Evolutionary conservation across 768 basidiomycete genomes (phyloP).

Genomic region (Suillus placidus): DNA sequence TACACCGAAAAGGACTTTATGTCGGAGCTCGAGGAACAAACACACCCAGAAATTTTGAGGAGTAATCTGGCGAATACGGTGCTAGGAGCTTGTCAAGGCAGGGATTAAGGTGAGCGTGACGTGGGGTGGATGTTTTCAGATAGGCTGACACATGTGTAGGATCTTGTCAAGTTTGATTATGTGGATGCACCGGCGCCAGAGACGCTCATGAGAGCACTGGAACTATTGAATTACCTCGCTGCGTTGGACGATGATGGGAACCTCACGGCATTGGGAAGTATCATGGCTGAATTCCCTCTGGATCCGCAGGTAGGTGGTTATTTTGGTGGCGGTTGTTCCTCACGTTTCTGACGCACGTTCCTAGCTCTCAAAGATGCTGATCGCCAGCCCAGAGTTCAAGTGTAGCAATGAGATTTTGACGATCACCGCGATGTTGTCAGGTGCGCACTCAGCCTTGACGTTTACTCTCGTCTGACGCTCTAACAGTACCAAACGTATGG

Average conservation of each 20-base stretch:
- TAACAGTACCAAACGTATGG: slow-evolving; percentile 81
- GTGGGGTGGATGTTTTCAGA: slow-evolving; percentile 2
- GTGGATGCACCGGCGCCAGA: slow-evolving; percentile 95
- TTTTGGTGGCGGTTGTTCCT: not conserved
- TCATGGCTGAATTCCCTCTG: slow-evolving; percentile 99
- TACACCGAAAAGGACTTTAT: slow-evolving; percentile 99
- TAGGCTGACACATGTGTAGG: slow-evolving; percentile 36
- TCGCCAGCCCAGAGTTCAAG: slow-evolving; percentile 91
- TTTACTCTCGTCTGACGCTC: slow-evolving; percentile 4
- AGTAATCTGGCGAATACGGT: slow-evolving; percentile 95
- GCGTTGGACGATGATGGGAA: slow-evolving; percentile 95
- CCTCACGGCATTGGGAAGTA: slow-evolving; percentile 79
- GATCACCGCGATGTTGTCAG: slow-evolving; percentile 95
- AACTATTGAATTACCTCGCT: slow-evolving; percentile 88
- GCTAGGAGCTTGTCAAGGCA: slow-evolving; percentile 89
- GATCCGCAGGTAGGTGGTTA: slow-evolving; percentile 79
- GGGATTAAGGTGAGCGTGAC: slow-evolving; percentile 70
- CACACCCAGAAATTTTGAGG: slow-evolving; percentile 92
- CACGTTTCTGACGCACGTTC: not conserved
- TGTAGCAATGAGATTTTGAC: slow-evolving; percentile 96
- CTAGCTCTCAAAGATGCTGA: slow-evolving; percentile 87
- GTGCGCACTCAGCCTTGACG: slow-evolving; percentile 37
- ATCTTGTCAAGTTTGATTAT: slow-evolving; percentile 87
- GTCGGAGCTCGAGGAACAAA: slow-evolving; percentile 95
- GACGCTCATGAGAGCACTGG: slow-evolving; percentile 95